Base-by-base conservation (phyloP, 768 basidiomycete genomes). In the Boletales sp. region DNA sequence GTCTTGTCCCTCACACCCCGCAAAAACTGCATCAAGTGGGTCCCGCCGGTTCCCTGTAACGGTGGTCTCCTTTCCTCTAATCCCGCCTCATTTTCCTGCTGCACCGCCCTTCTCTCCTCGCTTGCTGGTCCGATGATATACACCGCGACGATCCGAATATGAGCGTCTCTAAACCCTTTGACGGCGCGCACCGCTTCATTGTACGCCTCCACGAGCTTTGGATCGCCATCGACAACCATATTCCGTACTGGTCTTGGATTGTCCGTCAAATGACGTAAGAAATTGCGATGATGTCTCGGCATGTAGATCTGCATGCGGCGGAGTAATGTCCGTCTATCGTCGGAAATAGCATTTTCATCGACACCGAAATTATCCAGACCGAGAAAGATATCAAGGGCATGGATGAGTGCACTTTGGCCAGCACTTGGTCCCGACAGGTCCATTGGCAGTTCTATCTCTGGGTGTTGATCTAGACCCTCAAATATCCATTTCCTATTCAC, bases 261-360 rank as follows among this genome's bases (percentile, higher is more conserved):
- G 11, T 70, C 64, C 10, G 74, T 64, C 24, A 93, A 78, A 62
- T 90, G 86, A 45, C 71, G 72, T 24, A 93, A 71, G 70, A 91
- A 92, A n/a, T 78, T 71, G 24, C 88, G 84, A 62, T 92, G 90
- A 55, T 84, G 81, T 11, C 81, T 76, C 7, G 90, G 88, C 90
- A 93, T 93, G 68, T 93, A 92, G 8, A 71, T 67, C 47, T 86
- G 79, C 89, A 91, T 90, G 31, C 85, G 77, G 43, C 78, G 72
- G 48, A 91, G 76, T 62, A 90, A 84, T 8, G 80, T 51, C 58
- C 58, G 48, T 32, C 51, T 48, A 44, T 61, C 54, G 2, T 56
- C 51, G 11, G 35, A 27, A 18, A 21, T 18, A 5, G 37, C 65
- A 35, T 47, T 38, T 45, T 40, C 43, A 2, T 45, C 42, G 2